Evolutionary conservation across 2,329 filamentous ascomycete species (phyloP).

Genomic region (Shiraia bambusicola): DNA sequence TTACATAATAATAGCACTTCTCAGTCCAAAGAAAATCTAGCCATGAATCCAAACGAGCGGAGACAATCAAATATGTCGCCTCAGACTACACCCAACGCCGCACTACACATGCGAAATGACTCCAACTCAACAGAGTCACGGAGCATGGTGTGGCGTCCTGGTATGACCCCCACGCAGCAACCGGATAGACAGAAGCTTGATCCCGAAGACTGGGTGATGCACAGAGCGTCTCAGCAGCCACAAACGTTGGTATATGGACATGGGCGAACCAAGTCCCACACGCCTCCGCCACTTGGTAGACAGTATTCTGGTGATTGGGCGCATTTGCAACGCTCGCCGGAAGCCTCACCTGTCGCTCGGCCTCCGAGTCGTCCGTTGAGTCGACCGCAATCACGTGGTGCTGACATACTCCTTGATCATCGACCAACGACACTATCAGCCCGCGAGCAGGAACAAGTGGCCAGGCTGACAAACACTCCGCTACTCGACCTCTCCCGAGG

Average conservation of each 20-base stretch:
- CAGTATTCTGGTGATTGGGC: constrained; percentile 51
- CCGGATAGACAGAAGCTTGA: constrained; percentile 60
- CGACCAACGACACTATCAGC: constrained; percentile 70
- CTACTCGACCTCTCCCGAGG: constrained; percentile 64
- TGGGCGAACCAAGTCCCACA: constrained; percentile 58
- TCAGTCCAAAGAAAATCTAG: constrained; percentile 39
- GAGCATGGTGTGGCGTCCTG: constrained; percentile 79
- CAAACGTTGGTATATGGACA: constrained; percentile 52
- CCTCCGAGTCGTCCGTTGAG: constrained; percentile 37
- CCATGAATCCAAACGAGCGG: constrained; percentile 29
- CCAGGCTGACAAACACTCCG: constrained; percentile 75
- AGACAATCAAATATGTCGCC: constrained; percentile 33
- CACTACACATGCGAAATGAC: constrained; percentile 45
- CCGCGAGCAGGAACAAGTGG: constrained; percentile 85
- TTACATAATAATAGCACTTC: constrained; percentile 29
- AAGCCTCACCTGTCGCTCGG: constrained; percentile 25
- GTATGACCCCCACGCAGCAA: constrained; percentile 53
- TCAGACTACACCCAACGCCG: constrained; percentile 41
- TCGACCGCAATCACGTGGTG: constrained; percentile 59
- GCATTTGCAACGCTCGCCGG: constrained; percentile 36
- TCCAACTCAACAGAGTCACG: constrained; percentile 57
- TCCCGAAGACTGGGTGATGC: constrained; percentile 80
- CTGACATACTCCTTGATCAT: constrained; percentile 56
- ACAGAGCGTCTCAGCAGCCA: constrained; percentile 63
- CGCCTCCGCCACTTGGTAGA: constrained; percentile 47